These are phyloP conservation scores for Mycena citricolor DNA, from an alignment of 1,284 basidiomycete species.

Conservation along the genomic window DNA sequence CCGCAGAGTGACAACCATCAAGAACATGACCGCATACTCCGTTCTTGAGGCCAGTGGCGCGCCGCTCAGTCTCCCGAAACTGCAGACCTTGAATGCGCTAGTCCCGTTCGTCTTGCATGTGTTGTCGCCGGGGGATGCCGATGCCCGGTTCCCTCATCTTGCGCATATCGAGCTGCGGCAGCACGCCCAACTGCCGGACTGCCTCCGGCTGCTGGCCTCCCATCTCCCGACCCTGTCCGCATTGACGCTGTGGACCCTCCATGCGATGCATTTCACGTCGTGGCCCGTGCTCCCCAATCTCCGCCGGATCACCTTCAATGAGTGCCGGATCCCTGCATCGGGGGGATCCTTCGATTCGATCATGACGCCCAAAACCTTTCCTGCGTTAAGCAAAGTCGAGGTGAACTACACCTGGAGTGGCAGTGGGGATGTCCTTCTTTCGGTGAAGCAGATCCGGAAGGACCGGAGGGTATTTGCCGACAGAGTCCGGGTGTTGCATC, in stretches of 20 bases:
- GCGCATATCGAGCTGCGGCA: constrained; percentile 13
- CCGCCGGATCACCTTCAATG: constrained; percentile 5
- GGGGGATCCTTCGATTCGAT: not conserved
- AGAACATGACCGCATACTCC: constrained; percentile 7
- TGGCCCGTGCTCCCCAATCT: not conserved
- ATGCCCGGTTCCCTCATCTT: constrained; percentile 5
- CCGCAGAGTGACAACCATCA: constrained; percentile 3
- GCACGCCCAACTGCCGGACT: not conserved
- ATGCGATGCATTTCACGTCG: not conserved
- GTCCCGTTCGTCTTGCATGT: constrained; percentile 8
- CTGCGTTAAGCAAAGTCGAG: constrained; percentile 3
- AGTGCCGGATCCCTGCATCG: not conserved
- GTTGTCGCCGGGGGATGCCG: not conserved
- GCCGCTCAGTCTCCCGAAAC: constrained; percentile 8
- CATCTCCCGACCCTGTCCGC: constrained; percentile 3
- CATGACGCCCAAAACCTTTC: constrained; percentile 4
- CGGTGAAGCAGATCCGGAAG: not conserved
- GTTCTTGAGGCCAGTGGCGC: not conserved
- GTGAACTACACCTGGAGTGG: constrained; percentile 8
- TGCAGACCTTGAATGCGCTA: constrained; percentile 9
- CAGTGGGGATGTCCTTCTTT: not conserved
- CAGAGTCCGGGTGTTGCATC: not conserved
- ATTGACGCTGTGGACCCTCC: constrained; percentile 13
- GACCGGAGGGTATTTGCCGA: constrained; percentile 7
- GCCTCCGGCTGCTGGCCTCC: constrained; percentile 4